phyloP scores from a whole-genome alignment of 257 asterid genomes.

The Petrea volubilis region DNA sequence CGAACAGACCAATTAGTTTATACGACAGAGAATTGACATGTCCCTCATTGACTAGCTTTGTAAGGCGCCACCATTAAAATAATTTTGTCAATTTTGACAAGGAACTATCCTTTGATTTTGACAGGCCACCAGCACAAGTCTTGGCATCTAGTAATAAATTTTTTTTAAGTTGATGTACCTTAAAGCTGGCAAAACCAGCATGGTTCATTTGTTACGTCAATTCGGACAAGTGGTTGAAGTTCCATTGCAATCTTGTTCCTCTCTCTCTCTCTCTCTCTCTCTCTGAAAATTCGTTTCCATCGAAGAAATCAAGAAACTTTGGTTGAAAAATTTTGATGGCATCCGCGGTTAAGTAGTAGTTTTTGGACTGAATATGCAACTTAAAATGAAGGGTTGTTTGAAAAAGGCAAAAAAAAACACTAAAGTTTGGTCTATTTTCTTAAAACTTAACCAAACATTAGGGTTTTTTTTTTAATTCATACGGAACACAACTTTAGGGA shows the following conservation, averaged over 20 bases:
- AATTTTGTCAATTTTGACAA: conserved; percentile 9
- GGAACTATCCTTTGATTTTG: conserved; percentile 20
- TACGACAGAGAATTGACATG: conserved; percentile 5
- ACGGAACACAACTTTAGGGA: too few relatives aligned
- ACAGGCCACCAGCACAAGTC: conserved; percentile 33
- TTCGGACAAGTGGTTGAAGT: conserved; percentile 24
- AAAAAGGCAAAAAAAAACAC: too few relatives aligned
- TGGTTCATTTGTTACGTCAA: conserved; percentile 11
- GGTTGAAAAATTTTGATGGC: background rate
- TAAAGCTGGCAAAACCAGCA: conserved; percentile 18
- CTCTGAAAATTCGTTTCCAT: too few relatives aligned
- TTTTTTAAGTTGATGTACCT: conserved; percentile 4
- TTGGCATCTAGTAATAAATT: conserved; percentile 21
- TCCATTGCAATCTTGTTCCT: background rate
- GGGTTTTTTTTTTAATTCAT: too few relatives aligned
- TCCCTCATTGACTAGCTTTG: conserved; percentile 11
- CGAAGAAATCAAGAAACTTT: background rate
- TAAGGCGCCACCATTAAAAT: background rate
- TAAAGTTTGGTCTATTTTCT: too few relatives aligned
- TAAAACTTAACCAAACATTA: too few relatives aligned
- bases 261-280: too few relatives aligned
- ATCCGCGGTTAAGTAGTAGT: background rate
- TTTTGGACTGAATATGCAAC: too few relatives aligned
- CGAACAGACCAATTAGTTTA: conserved; percentile 12
- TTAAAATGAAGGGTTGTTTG: too few relatives aligned